phyloP scores from a whole-genome alignment of 148 eudicot species.

The Rhododendron simsii region DNA sequence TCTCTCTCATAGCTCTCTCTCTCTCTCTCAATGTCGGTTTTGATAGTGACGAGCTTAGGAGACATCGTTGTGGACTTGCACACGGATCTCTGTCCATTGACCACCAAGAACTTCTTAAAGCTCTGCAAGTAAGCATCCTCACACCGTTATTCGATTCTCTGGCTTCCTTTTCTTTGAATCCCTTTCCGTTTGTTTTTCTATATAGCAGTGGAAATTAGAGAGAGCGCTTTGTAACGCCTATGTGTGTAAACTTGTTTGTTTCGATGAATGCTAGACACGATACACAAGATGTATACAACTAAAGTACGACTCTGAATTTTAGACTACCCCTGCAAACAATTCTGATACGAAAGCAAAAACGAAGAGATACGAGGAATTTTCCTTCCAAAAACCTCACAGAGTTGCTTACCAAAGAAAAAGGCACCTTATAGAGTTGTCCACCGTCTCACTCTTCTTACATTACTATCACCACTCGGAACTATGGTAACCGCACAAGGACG shows the following conservation, averaged over 20 bases:
- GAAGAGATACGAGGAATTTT: too few relatives aligned
- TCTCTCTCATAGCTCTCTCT: not conserved
- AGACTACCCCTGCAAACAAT: too few relatives aligned
- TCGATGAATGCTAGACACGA: too few relatives aligned
- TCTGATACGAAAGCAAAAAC: too few relatives aligned
- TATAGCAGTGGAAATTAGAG: not conserved
- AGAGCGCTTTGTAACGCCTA: not conserved
- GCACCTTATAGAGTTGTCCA: not conserved
- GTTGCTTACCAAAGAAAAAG: too few relatives aligned
- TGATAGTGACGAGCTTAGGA: constrained; percentile 84
- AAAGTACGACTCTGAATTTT: too few relatives aligned
- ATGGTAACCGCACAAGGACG: too few relatives aligned
- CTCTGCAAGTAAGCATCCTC: constrained; percentile 69
- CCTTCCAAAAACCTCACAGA: not conserved
- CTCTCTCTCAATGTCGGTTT: constrained; percentile 58
- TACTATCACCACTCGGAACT: too few relatives aligned
- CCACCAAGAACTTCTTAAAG: constrained; percentile 87
- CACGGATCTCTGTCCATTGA: constrained; percentile 78
- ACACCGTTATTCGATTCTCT: not conserved
- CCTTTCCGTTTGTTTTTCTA: not conserved
- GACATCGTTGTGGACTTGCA: constrained; percentile 76
- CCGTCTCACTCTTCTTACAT: not conserved
- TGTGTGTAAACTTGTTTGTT: not conserved
- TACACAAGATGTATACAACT: too few relatives aligned
- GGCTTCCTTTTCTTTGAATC: not conserved